Conservation (phyloP, 2,329 filamentous ascomycete species). For the Sporothrix sp. region DNA sequence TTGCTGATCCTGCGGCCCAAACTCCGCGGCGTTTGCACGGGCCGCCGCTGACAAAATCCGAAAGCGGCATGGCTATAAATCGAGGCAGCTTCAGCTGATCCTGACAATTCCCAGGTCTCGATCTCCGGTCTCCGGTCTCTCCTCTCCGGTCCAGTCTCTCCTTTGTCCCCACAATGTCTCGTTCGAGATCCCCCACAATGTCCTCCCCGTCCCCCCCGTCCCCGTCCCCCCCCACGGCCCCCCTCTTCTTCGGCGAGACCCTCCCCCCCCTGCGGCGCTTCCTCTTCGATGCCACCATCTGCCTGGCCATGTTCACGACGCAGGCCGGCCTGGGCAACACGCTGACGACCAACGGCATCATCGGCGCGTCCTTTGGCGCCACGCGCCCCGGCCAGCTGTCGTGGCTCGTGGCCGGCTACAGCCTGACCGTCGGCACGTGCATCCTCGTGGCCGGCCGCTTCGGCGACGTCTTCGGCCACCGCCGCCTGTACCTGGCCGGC, state of each 20-base stretch:
- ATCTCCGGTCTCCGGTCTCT: too few species aligned
- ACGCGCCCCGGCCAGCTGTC: constrained; percentile 43
- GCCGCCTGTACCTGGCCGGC: constrained; percentile 47
- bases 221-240: too few species aligned
- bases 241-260: neutral
- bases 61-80: too few species aligned
- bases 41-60: too few species aligned
- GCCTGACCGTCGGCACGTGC: constrained; percentile 26
- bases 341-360: constrained; percentile 3
- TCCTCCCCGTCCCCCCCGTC: too few species aligned
- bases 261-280: neutral
- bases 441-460: constrained; percentile 54
- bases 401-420: constrained; percentile 39
- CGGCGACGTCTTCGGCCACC: constrained; percentile 53
- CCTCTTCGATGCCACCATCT: constrained; percentile 12
- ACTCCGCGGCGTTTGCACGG: too few species aligned
- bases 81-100: too few species aligned
- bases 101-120: too few species aligned
- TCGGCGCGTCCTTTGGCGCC: constrained; percentile 11
- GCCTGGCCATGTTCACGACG: constrained; percentile 13
- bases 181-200: too few species aligned
- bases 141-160: too few species aligned
- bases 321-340: constrained; percentile 11
- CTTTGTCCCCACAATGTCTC: too few species aligned
- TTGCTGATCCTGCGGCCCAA: too few species aligned